Conservation (phyloP, 352 stramenopile genomes). For the Phytophthora brassicae region DNA sequence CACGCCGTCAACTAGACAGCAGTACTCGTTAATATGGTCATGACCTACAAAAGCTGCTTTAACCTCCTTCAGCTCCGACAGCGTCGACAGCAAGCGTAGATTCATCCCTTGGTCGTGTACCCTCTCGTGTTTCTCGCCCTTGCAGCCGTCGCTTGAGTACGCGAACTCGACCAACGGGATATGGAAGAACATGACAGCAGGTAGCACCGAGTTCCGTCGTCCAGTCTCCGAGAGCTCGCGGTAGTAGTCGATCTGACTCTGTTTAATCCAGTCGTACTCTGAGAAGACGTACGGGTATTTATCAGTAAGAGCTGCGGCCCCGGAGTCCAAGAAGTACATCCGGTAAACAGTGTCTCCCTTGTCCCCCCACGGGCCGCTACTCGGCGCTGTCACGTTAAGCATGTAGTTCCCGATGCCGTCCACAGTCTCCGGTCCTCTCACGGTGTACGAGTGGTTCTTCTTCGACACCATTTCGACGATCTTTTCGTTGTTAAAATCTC, state of each 20-base stretch:
- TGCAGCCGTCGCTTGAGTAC: conserved; percentile 22
- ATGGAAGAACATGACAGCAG: conserved; percentile 71
- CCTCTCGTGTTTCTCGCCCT: conserved; percentile 41
- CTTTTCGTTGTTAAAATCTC: conserved; percentile 34
- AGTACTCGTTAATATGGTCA: conserved; percentile 69
- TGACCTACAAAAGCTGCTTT: conserved; percentile 65
- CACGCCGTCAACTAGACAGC: conserved; percentile 39
- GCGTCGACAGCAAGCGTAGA: conserved; percentile 39
- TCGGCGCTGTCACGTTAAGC: conserved; percentile 42
- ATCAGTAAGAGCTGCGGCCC: conserved; percentile 24
- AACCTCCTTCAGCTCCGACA: conserved; percentile 55
- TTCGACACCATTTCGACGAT: conserved; percentile 40
- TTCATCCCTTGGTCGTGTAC: conserved; percentile 46
- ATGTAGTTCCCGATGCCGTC: conserved; percentile 62
- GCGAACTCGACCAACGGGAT: conserved; percentile 58
- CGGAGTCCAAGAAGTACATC: conserved; percentile 70
- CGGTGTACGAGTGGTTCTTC: conserved; percentile 45
- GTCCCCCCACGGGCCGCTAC: conserved; percentile 32
- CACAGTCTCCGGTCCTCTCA: conserved; percentile 34
- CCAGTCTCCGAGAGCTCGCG: conserved; percentile 29
- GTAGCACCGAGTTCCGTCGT: conserved; percentile 22
- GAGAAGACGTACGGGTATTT: conserved; percentile 39
- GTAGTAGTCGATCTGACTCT: conserved; percentile 53
- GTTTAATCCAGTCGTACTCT: conserved; percentile 59
- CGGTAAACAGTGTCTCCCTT: conserved; percentile 38